Conservation (phyloP, 495 filamentous ascomycete genomes). For the Podospora comata region DNA sequence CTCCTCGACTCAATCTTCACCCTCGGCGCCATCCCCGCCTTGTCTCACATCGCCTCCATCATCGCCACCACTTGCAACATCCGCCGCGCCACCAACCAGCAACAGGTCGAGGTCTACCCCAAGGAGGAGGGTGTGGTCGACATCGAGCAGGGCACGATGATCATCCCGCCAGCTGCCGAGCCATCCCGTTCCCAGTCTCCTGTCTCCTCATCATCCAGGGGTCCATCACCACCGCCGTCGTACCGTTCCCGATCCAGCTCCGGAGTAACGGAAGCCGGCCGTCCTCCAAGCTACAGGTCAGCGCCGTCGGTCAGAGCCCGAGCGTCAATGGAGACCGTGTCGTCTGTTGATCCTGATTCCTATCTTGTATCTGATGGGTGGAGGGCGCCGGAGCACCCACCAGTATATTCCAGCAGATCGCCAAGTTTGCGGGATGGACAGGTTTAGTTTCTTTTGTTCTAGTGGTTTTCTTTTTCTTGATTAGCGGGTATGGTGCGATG, state of each 20-base stretch:
- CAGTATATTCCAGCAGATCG: conserved; percentile 14
- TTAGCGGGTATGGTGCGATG: neutral
- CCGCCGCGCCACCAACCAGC: conserved; percentile 42
- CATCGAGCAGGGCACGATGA: conserved; percentile 1
- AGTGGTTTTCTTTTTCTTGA: neutral
- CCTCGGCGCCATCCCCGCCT: neutral
- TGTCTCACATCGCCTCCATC: conserved; percentile 21
- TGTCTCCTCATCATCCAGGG: neutral
- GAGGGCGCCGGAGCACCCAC: conserved; percentile 6
- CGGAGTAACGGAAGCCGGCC: neutral
- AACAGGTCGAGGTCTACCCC: conserved; percentile 12
- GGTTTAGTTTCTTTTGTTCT: neutral
- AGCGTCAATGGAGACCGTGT: conserved; percentile 10
- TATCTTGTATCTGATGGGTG: conserved; percentile 16
- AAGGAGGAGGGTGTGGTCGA: neutral
- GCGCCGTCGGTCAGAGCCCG: neutral
- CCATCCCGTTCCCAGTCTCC: neutral
- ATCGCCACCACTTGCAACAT: conserved; percentile 63
- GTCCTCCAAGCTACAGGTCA: conserved; percentile 9
- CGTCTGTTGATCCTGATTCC: conserved; percentile 6
- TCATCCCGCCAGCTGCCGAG: neutral
- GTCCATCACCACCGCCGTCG: conserved; percentile 7
- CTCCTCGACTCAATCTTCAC: neutral
- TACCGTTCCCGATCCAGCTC: conserved; percentile 5
- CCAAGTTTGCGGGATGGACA: conserved; percentile 11